A percentile compares a stretch with the other conserved stretches of the same genome.
phyloP scores from a whole-genome alignment of 2,329 filamentous ascomycete genomes.

The Alternaria angustiovoidea region DNA sequence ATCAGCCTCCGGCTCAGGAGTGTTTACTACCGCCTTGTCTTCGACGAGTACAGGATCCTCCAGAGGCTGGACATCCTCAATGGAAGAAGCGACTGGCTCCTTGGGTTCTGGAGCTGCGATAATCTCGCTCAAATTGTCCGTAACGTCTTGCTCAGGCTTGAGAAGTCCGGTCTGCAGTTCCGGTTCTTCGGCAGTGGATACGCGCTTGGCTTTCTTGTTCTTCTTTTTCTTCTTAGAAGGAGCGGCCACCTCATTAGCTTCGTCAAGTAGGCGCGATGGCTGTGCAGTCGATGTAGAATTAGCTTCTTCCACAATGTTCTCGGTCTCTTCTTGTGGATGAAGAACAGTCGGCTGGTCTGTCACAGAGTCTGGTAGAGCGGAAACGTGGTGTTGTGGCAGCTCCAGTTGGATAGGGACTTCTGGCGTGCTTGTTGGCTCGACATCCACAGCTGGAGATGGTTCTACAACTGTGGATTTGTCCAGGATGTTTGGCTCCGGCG shows the following conservation, averaged over 20 bases:
- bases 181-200: constrained; percentile 23
- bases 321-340: neutral
- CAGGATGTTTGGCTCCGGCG: constrained; percentile 9
- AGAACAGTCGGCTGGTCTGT: neutral
- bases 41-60: neutral
- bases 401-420: neutral
- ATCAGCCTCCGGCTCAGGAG: neutral
- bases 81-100: neutral
- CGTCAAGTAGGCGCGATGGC: constrained; percentile 1
- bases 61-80: neutral
- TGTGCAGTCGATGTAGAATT: neutral
- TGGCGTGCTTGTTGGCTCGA: neutral
- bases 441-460: neutral
- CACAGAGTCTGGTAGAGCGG: neutral
- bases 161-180: constrained; percentile 7
- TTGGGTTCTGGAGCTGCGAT: neutral
- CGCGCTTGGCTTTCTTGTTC: constrained; percentile 33
- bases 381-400: neutral
- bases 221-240: constrained; percentile 38
- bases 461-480: neutral
- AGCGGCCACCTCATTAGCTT: constrained; percentile 13
- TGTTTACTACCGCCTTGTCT: neutral
- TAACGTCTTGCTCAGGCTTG: neutral
- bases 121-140: constrained; percentile 4
- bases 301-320: neutral